Base-by-base conservation (phyloP, 352 stramenopile genomes). In the Globisporangium viniferum region DNA sequence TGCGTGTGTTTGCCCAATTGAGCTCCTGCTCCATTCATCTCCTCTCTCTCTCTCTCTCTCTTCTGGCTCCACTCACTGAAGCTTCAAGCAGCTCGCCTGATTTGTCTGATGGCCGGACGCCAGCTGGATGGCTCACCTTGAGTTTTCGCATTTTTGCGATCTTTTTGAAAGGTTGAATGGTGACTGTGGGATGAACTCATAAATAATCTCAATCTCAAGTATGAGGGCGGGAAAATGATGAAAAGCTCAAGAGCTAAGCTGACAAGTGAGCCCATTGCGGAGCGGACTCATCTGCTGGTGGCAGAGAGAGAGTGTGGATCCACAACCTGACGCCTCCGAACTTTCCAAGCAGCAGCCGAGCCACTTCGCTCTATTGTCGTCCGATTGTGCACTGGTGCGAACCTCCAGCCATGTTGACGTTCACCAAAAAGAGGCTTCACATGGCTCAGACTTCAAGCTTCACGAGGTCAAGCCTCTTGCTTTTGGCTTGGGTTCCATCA, bases 341-440 rank as follows among this genome's bases (percentile, higher is more conserved):
- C 24, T 60, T 56, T 56, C 49, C 49, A 56, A 56, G 49, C 49
- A 56, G 49, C n/a, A 56, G 49, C 49, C 48, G n/a, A 56, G 49
- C 49, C 49, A 56, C 49, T 15, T 27, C 49, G n/a, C 49, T 51
- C 41, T 49, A n/a, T 51, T 51, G 49, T 56, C n/a, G 49, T 56
- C 49, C n/a, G n/a, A 4, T 56, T 56, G 49, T 31, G 41, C 14
- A 44, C 4, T 12, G 36, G 15, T 12, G 36, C 36, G 36, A 44
- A 12, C 41, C 41, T 49, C 41, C 41, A 51, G 44, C 49, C 49
- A 29, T 29, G 49, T 56, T 56, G 49, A 56, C 10, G 49, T 20
- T 56, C 49, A 55, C 15, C 15, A n/a, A 49, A 44, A 46, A 46
- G 39, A 4, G 15, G 15, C 6, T 51, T 51, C 44, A 51, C 44